Percentiles rank a stretch among this genome's conserved stretches.
These are phyloP conservation scores for Fusarium sp. DNA, from an alignment of 2,329 filamentous ascomycete genomes.

Conservation along the genomic window DNA sequence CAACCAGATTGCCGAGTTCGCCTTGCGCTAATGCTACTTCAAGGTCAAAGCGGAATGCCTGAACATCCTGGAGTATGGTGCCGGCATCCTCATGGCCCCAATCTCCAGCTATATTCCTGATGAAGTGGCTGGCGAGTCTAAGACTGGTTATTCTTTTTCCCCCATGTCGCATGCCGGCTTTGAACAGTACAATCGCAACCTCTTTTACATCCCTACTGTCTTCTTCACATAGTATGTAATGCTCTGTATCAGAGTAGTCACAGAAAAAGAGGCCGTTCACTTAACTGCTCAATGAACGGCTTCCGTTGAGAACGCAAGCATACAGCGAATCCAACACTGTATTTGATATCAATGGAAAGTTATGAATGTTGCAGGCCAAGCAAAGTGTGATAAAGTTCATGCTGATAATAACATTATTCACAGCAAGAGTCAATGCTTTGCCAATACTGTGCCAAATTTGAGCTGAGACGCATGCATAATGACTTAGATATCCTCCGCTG, in stretches of 20 bases:
- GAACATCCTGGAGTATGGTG: background rate
- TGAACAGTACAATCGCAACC: background rate
- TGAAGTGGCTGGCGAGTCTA: background rate
- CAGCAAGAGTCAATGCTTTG: background rate
- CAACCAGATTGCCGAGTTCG: too few relatives aligned
- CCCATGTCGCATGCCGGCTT: background rate
- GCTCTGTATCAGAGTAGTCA: background rate
- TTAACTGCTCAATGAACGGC: background rate
- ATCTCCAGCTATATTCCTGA: background rate
- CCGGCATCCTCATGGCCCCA: background rate
- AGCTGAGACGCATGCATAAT: background rate
- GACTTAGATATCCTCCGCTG: background rate
- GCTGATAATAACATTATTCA: background rate
- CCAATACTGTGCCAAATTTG: background rate
- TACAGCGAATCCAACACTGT: background rate
- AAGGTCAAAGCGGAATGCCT: background rate
- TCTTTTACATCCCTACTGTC: background rate
- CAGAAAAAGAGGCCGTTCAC: background rate
- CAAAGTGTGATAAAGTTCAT: fast-evolving
- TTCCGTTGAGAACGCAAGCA: background rate
- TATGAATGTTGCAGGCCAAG: background rate
- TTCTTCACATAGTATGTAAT: background rate
- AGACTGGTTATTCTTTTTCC: background rate
- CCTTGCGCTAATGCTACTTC: too few relatives aligned
- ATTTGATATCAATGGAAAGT: background rate